Conservation (phyloP, 1,139 yeast species). For the Blastobotrys indianensis region DNA sequence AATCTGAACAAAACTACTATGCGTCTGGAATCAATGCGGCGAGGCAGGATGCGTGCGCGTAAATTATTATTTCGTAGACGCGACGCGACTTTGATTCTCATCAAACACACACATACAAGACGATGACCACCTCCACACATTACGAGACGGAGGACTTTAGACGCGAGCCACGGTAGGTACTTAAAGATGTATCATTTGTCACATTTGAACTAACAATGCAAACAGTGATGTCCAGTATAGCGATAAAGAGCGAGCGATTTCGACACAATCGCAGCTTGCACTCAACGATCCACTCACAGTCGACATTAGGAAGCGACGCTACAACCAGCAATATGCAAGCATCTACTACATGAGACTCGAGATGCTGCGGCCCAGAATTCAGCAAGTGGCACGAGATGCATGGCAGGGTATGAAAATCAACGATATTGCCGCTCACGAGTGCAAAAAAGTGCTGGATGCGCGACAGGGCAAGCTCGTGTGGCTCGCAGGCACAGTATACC, state of each 20-base stretch:
- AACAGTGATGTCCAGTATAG: too few species aligned
- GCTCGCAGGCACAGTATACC: constrained; percentile 86
- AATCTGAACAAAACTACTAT: too few species aligned
- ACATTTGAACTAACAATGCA: too few species aligned
- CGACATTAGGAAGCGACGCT: constrained; percentile 39
- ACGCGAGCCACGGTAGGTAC: constrained; percentile 1
- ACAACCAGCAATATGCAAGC: constrained; percentile 66
- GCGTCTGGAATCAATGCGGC: too few species aligned
- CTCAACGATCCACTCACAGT: constrained; percentile 4
- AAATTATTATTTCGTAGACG: too few species aligned
- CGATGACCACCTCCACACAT: constrained; percentile 7
- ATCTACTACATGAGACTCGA: constrained; percentile 63
- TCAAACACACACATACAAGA: too few species aligned
- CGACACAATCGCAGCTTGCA: constrained; percentile 1
- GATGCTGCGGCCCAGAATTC: constrained; percentile 49
- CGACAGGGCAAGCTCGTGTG: constrained; percentile 65
- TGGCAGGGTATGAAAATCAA: constrained; percentile 45
- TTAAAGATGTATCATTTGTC: background rate
- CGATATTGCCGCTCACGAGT: constrained; percentile 35
- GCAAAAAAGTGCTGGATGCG: constrained; percentile 72
- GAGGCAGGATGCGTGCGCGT: too few species aligned
- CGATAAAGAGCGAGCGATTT: constrained; percentile 1
- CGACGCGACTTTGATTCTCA: too few species aligned
- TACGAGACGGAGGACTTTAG: constrained; percentile 7
- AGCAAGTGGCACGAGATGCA: constrained; percentile 41